phyloP scores from a whole-genome alignment of 2,329 filamentous ascomycete species.

The Ascochyta pisi region DNA sequence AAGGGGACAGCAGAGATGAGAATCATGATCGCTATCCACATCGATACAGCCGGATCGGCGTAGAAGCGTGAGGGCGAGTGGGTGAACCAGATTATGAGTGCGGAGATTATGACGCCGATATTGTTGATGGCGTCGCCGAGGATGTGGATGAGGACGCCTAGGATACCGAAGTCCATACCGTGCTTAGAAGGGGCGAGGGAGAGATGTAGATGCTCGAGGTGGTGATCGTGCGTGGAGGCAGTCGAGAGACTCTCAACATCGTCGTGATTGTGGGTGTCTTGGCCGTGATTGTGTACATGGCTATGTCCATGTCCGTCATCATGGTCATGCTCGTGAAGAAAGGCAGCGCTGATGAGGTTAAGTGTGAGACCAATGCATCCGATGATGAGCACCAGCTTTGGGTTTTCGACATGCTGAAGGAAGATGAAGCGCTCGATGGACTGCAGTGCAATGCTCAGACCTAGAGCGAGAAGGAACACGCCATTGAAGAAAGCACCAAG shows the following conservation, averaged over 20 bases:
- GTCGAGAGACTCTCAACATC: conserved; percentile 33
- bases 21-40: conserved; percentile 77
- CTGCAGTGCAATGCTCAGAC: conserved; percentile 75
- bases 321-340: conserved; percentile 64
- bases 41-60: conserved; percentile 72
- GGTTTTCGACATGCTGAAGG: conserved; percentile 65
- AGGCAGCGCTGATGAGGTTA: conserved; percentile 70
- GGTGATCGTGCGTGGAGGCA: conserved; percentile 18
- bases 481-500: conserved; percentile 84
- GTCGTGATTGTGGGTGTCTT: conserved; percentile 20
- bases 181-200: conserved; percentile 30
- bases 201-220: conserved; percentile 39
- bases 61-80: conserved; percentile 68
- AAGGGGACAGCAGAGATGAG: conserved; percentile 69
- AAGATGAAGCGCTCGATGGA: conserved; percentile 73
- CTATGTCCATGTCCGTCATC: conserved; percentile 47
- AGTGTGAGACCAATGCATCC: conserved; percentile 70
- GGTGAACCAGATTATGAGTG: conserved; percentile 72
- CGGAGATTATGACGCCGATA: conserved; percentile 74
- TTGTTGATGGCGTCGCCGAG: conserved; percentile 79
- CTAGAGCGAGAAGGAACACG: conserved; percentile 74
- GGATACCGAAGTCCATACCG: conserved; percentile 68
- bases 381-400: conserved; percentile 71
- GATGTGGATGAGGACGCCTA: conserved; percentile 74
- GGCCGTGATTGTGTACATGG: conserved; percentile 25